Percentiles rank a stretch among this genome's conserved stretches.
Evolutionary conservation across 306 rosid species (phyloP).

Genomic region (Acacia acuminata): DNA sequence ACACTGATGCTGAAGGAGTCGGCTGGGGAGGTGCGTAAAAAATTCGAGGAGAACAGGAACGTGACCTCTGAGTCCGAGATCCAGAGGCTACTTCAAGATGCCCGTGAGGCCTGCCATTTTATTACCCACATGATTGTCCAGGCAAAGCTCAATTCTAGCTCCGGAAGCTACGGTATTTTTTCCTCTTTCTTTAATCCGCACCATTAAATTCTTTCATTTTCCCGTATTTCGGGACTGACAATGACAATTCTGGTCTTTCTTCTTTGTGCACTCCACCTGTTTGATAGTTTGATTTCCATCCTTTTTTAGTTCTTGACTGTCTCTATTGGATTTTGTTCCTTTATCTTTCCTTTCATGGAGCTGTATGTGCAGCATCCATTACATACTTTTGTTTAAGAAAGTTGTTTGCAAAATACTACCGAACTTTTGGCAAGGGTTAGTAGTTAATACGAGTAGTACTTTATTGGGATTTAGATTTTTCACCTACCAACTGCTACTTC

Average conservation of each 20-base stretch:
- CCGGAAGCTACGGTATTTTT: slow-evolving; percentile 63
- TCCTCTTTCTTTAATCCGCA: background rate
- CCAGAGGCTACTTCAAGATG: slow-evolving; percentile 73
- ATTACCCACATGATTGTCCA: slow-evolving; percentile 83
- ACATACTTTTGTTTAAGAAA: background rate
- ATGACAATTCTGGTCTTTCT: background rate
- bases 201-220: background rate
- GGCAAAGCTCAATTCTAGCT: slow-evolving; percentile 65
- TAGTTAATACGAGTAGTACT: background rate
- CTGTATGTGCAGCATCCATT: background rate
- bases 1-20: slow-evolving; percentile 62
- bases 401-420: background rate
- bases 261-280: slow-evolving; percentile 35
- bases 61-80: slow-evolving; percentile 68
- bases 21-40: slow-evolving; percentile 70
- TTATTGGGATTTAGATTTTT: background rate
- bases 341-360: background rate
- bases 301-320: background rate
- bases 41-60: slow-evolving; percentile 69
- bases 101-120: slow-evolving; percentile 80
- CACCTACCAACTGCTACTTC: background rate
- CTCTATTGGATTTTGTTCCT: background rate
- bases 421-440: background rate
- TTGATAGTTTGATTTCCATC: slow-evolving; percentile 28
- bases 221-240: background rate